Base-by-base conservation (phyloP, 169 alveolate species). In the Toxoplasma gondii region DNA sequence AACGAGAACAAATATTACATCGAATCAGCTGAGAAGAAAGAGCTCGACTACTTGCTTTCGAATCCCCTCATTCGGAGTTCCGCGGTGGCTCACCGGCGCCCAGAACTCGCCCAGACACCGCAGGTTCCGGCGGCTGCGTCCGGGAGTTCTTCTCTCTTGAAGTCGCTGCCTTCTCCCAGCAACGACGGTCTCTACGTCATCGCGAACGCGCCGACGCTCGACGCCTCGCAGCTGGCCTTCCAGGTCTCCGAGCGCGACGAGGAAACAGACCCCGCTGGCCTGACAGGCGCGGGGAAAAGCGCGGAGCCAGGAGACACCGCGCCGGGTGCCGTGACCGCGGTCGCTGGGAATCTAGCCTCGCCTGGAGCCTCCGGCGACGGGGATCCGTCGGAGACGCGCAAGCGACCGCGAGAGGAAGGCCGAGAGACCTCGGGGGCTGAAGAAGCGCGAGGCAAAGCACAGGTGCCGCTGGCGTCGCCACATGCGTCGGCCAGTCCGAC, bases 1-100 rank as follows among this genome's bases (percentile, higher is more conserved):
- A 94, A 98, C 74, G 99, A 98, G 58, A 98, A 98, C 91, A 94
- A 98, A 91, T 99, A 98, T 96, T 99, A 97, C 97, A 98, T 99
- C 34, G 99, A 98, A 95, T 97, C 99, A 87, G 96, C 97, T 80
- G 97, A 97, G 91, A 96, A 97, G 91, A 96, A 96, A 67, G 99
- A 98, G 78, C 84, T 97, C 39, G 98, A 98, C 38, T 96, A 96
- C 70, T 95, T 98, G 78, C 96, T 98, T 24, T 96, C 98, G 69
- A 97, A 98, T 94, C 96, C 96, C 67, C 97, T 96, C 58, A 98
- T 98, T 44, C 96, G 97, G 84, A 96, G 96, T 82, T 97, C 99
- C 38, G 91, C 98, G 39, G 86, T 78, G 45, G 39, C 43, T 31
- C 86, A 78, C 45, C 86, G 45, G 19, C 45, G 49, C 45, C 86